Evolutionary conservation across 495 filamentous ascomycete species (phyloP).

Genomic region (Penicillium waksmanii): DNA sequence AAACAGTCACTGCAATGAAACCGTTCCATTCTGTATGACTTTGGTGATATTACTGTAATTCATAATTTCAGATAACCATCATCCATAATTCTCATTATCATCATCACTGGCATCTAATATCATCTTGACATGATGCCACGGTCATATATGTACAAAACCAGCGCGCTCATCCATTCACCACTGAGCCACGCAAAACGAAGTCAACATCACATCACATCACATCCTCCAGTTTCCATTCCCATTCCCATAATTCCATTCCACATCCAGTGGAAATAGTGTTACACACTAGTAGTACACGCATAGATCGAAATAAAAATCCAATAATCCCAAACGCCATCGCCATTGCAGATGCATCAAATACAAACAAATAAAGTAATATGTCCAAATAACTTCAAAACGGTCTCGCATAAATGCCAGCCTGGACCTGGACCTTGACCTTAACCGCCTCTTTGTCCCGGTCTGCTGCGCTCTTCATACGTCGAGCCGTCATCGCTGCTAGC

Average conservation of each 20-base stretch:
- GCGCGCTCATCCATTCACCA: too few relatives aligned
- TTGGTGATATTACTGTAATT: too few relatives aligned
- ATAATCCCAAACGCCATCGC: constrained; percentile 7
- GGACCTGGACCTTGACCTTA: neutral
- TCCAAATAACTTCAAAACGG: too few relatives aligned
- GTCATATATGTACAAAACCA: too few relatives aligned
- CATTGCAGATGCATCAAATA: constrained; percentile 5
- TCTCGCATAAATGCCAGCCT: neutral
- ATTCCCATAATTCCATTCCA: too few relatives aligned
- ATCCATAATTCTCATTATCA: neutral
- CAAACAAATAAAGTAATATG: constrained; percentile 1
- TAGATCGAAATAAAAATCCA: neutral
- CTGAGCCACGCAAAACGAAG: too few relatives aligned
- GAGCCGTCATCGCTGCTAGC: constrained; percentile 26
- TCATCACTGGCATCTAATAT: neutral
- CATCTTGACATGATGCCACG: neutral
- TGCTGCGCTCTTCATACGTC: constrained; percentile 9
- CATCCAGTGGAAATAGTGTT: neutral
- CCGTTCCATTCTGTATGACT: too few relatives aligned
- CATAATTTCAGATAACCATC: too few relatives aligned
- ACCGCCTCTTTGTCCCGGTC: constrained; percentile 3
- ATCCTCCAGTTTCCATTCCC: too few relatives aligned
- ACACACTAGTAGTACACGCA: neutral
- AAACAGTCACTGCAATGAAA: too few relatives aligned
- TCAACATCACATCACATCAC: too few relatives aligned